phyloP scores from a whole-genome alignment of 2,329 filamentous ascomycete genomes.

The Aureobasidium zeae region DNA sequence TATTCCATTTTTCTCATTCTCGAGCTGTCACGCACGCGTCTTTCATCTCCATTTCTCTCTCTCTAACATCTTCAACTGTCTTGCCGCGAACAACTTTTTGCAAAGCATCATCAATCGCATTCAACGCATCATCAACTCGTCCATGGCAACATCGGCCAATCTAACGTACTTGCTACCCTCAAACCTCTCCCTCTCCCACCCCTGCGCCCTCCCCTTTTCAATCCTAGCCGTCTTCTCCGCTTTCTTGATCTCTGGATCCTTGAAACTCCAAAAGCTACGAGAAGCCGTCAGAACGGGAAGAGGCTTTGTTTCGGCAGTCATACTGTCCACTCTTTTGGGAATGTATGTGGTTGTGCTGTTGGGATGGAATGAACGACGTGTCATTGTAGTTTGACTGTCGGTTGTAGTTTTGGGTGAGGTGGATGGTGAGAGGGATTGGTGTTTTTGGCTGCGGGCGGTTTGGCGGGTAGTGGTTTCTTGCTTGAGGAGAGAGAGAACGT shows the following conservation, averaged over 20 bases:
- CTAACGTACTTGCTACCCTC: slow-evolving; percentile 21
- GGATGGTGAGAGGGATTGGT: background rate
- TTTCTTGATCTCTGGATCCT: slow-evolving; percentile 19
- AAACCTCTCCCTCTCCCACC: slow-evolving; percentile 25
- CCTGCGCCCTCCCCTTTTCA: slow-evolving; percentile 22
- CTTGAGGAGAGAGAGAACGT: slow-evolving; percentile 24
- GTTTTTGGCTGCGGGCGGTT: slow-evolving; percentile 16
- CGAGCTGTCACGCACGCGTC: too few species aligned
- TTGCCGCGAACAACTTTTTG: too few species aligned
- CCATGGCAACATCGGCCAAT: slow-evolving; percentile 25
- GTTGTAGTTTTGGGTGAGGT: too few species aligned
- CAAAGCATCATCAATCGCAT: too few species aligned
- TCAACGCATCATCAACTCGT: too few species aligned
- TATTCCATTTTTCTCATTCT: too few species aligned
- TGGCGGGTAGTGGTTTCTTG: slow-evolving; percentile 17
- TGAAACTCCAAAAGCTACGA: slow-evolving; percentile 21
- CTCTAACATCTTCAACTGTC: too few species aligned
- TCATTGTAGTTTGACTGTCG: background rate
- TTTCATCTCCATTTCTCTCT: too few species aligned
- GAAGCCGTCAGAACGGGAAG: slow-evolving; percentile 12
- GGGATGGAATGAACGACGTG: too few species aligned
- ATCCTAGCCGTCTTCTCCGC: slow-evolving; percentile 23
- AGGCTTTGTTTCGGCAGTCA: background rate
- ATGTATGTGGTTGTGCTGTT: too few species aligned
- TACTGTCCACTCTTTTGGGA: background rate